phyloP scores from a whole-genome alignment of 1,284 basidiomycete genomes.

The Tilletia setariae region DNA sequence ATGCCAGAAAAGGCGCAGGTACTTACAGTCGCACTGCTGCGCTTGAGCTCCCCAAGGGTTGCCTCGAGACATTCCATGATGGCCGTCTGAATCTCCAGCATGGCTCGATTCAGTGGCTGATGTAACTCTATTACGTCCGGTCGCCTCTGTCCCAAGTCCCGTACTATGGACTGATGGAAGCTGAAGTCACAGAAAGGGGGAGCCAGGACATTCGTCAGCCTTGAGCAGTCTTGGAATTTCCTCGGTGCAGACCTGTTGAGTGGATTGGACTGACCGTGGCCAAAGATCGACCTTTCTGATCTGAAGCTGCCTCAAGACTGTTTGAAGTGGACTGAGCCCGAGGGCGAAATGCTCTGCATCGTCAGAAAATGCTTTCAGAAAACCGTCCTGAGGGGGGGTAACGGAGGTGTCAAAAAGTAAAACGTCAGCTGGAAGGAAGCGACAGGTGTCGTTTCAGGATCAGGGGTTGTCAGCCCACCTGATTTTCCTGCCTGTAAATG shows the following conservation, averaged over 20 bases:
- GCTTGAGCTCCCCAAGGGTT: constrained; percentile 84
- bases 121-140: constrained; percentile 91
- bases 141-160: constrained; percentile 55
- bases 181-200: too few relatives aligned
- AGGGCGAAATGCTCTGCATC: constrained; percentile 90
- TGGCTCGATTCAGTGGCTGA: constrained; percentile 77
- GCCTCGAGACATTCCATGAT: constrained; percentile 92
- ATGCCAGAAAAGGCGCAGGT: not conserved
- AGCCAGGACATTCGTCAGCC: too few relatives aligned
- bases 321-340: constrained; percentile 83
- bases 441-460: too few relatives aligned
- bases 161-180: constrained; percentile 64
- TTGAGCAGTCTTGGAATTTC: not conserved
- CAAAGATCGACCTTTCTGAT: constrained; percentile 83
- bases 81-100: constrained; percentile 85
- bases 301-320: constrained; percentile 87
- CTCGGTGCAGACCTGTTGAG: too few relatives aligned
- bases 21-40: constrained; percentile 75
- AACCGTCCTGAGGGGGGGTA: constrained; percentile 64
- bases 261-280: constrained; percentile 58
- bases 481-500: constrained; percentile 44
- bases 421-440: too few relatives aligned
- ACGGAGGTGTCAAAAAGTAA: too few relatives aligned
- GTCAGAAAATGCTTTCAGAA: constrained; percentile 94
- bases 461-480: constrained; percentile 17